Percentiles rank a stretch among this genome's conserved stretches.
These are phyloP conservation scores for Cadophora luteo-olivacea DNA, from an alignment of 2,329 filamentous ascomycete species.

Conservation along the genomic window DNA sequence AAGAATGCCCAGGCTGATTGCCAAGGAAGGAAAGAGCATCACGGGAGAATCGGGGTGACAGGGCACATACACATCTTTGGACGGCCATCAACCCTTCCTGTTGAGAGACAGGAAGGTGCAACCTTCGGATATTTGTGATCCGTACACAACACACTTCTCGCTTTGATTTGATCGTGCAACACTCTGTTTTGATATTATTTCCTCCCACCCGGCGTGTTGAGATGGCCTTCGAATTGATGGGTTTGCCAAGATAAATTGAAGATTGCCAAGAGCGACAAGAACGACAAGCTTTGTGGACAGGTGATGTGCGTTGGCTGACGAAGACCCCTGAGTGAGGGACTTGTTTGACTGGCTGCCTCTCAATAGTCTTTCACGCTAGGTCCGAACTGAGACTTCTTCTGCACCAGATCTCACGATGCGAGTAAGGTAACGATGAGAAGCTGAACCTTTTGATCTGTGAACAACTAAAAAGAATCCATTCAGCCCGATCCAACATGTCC, in stretches of 20 bases:
- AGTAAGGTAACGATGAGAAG: not conserved
- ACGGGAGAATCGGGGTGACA: slow-evolving; percentile 29
- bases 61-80: slow-evolving; percentile 14
- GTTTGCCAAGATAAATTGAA: not conserved
- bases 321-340: not conserved
- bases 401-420: not conserved
- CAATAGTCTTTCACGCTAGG: not conserved
- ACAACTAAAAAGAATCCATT: too few species aligned
- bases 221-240: not conserved
- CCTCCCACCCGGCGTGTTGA: not conserved
- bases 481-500: too few species aligned
- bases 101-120: slow-evolving; percentile 8
- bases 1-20: slow-evolving; percentile 5
- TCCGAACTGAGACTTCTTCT: not conserved
- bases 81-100: not conserved
- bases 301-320: not conserved
- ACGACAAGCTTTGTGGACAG: not conserved
- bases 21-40: slow-evolving; percentile 22
- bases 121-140: not conserved
- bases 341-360: not conserved
- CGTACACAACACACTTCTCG: not conserved
- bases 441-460: too few species aligned
- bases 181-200: not conserved
- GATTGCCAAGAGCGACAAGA: not conserved
- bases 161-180: not conserved